These are phyloP conservation scores for Fusarium algeriense DNA, from an alignment of 2,329 filamentous ascomycete species.

Conservation along the genomic window DNA sequence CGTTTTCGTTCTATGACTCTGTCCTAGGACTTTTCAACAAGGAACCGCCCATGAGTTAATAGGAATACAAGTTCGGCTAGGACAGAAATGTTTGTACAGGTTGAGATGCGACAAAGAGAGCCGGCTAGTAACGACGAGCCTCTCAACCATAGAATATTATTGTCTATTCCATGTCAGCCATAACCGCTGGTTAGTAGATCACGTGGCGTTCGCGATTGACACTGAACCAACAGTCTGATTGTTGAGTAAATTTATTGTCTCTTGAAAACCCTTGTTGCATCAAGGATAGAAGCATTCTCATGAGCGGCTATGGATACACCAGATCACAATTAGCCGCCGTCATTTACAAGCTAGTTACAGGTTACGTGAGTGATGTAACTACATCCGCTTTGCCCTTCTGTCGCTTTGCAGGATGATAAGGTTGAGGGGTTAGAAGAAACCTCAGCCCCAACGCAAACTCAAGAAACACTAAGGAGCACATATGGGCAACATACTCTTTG, in stretches of 20 bases:
- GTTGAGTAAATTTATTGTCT: background rate
- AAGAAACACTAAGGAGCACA: too few species aligned
- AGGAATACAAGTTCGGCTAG: rapidly evolving
- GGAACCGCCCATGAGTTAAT: background rate
- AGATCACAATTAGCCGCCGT: background rate
- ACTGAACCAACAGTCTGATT: background rate
- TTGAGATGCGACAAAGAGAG: background rate
- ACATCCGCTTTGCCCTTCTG: background rate
- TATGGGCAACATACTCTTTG: too few species aligned
- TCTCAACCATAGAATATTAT: too few species aligned
- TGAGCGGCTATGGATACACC: background rate
- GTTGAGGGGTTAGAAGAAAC: too few species aligned
- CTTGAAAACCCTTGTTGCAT: too few species aligned
- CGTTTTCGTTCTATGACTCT: background rate
- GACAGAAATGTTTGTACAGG: background rate
- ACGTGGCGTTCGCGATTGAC: too few species aligned
- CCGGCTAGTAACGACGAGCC: background rate
- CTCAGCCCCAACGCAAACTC: too few species aligned
- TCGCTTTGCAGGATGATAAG: too few species aligned
- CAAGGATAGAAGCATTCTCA: background rate
- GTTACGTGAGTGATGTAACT: background rate
- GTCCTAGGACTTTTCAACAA: background rate
- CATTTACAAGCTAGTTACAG: background rate
- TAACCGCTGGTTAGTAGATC: too few species aligned
- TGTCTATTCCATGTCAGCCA: too few species aligned